Percentiles rank a stretch among this genome's conserved stretches.
These are phyloP conservation scores for Mycena chlorophos DNA, from an alignment of 768 basidiomycete species.

Conservation along the genomic window DNA sequence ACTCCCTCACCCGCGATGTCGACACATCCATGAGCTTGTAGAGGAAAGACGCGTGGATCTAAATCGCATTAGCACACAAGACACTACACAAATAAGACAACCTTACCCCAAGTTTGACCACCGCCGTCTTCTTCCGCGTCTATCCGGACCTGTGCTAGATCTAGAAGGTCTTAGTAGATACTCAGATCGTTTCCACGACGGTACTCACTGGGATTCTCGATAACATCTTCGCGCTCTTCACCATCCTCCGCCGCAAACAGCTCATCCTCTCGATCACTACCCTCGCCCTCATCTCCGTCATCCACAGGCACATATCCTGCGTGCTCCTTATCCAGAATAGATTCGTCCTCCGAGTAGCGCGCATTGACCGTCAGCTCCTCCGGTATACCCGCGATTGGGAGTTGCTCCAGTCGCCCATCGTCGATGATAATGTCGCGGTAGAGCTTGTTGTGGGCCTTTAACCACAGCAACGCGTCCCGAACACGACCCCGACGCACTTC, in stretches of 20 bases:
- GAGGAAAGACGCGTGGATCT: neutral
- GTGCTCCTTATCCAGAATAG: neutral
- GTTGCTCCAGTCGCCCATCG: neutral
- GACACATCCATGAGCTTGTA: neutral
- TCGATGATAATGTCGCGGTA: conserved; percentile 25
- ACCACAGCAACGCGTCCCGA: conserved; percentile 28
- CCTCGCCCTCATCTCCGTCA: neutral
- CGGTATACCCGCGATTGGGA: neutral
- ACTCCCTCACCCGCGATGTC: neutral
- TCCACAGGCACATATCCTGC: neutral
- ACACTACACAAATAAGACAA: too few relatives aligned
- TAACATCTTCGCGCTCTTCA: neutral
- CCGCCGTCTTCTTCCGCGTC: neutral
- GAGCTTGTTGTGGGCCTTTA: conserved; percentile 29
- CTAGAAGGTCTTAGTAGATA: too few relatives aligned
- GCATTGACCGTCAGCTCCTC: neutral
- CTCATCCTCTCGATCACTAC: neutral
- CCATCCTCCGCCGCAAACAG: too few relatives aligned
- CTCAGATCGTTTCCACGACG: too few relatives aligned
- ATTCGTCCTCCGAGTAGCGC: neutral
- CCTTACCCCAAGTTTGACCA: neutral
- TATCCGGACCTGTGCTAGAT: too few relatives aligned
- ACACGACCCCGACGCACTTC: conserved; percentile 16
- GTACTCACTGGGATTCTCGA: too few relatives aligned
- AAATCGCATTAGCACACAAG: too few relatives aligned